A percentile compares a stretch with the other conserved stretches of the same genome.
phyloP scores from a whole-genome alignment of 257 asterid species.

The Solanum piurae region DNA sequence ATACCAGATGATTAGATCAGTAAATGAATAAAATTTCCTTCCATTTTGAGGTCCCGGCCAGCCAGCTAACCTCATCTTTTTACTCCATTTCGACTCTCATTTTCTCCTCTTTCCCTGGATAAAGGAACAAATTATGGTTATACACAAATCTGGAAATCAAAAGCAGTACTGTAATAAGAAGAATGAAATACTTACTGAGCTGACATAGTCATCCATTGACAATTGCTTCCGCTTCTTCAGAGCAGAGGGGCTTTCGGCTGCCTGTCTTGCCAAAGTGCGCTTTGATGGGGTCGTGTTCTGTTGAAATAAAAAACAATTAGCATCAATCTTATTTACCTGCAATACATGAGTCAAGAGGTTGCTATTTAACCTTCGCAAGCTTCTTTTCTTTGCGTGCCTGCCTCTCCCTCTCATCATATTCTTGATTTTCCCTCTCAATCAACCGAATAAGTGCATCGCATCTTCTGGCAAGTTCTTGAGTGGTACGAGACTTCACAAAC shows the following conservation, averaged over 20 bases:
- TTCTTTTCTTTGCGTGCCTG: conserved; percentile 98
- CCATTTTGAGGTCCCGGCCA: not conserved
- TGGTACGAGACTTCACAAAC: conserved; percentile 97
- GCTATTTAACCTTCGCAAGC: conserved; percentile 55
- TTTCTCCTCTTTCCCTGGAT: conserved; percentile 73
- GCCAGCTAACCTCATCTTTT: not conserved
- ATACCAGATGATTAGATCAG: not conserved
- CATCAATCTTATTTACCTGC: not conserved
- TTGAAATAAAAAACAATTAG: conserved; percentile 7
- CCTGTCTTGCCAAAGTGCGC: conserved; percentile 61
- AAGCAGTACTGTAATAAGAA: not conserved
- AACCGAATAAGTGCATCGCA: conserved; percentile 88
- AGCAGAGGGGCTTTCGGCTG: conserved; percentile 73
- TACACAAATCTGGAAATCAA: not conserved
- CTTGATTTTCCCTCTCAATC: conserved; percentile 94
- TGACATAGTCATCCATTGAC: conserved; percentile 68
- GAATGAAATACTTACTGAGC: conserved; percentile 34
- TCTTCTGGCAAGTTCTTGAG: conserved; percentile 98
- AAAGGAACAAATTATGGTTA: not conserved
- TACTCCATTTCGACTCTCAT: conserved; percentile 16
- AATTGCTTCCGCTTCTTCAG: conserved; percentile 69
- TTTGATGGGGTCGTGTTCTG: conserved; percentile 53
- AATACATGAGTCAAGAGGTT: not conserved
- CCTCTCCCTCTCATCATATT: conserved; percentile 90
- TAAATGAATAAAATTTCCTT: not conserved